A percentile compares a stretch with the other conserved stretches of the same genome.
These are phyloP conservation scores for Meyerozyma athensensis DNA, from an alignment of 1,139 yeast genomes.

Conservation along the genomic window DNA sequence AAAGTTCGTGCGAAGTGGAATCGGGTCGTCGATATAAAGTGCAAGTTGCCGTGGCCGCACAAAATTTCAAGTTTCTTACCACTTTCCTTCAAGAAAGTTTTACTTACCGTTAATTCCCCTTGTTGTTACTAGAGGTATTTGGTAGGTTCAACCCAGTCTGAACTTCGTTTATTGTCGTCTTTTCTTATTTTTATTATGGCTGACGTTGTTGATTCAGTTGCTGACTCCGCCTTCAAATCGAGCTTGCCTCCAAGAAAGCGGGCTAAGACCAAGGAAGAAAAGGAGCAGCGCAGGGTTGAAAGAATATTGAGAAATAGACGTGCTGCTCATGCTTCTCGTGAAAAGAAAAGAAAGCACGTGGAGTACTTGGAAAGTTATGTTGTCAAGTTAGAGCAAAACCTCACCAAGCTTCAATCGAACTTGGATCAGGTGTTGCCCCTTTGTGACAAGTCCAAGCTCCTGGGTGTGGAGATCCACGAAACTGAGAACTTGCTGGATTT, in stretches of 20 bases:
- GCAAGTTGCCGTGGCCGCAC: not conserved
- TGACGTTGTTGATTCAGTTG: constrained; percentile 4
- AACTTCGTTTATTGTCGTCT: not conserved
- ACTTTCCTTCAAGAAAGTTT: constrained; percentile 1
- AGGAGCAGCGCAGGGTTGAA: constrained; percentile 92
- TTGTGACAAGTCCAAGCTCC: constrained; percentile 11
- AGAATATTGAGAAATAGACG: constrained; percentile 89
- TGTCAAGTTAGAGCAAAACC: constrained; percentile 41
- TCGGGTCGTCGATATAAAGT: not conserved
- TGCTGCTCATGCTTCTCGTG: constrained; percentile 97
- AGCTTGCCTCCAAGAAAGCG: constrained; percentile 90
- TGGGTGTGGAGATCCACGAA: constrained; percentile 12
- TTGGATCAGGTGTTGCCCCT: constrained; percentile 11
- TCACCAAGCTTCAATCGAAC: constrained; percentile 21
- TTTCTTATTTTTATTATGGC: constrained; percentile 5
- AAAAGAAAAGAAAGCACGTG: constrained; percentile 89
- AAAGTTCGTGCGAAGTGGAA: not conserved
- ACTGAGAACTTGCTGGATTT: constrained; percentile 27
- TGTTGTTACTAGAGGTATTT: not conserved
- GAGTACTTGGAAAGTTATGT: constrained; percentile 75
- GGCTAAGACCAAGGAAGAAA: constrained; percentile 94
- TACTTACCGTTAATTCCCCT: not conserved
- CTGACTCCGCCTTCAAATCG: constrained; percentile 27
- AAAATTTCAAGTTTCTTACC: not conserved
- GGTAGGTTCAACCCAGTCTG: not conserved